These are phyloP conservation scores for Neospora caninum DNA, from an alignment of 169 alveolate species.

Conservation along the genomic window DNA sequence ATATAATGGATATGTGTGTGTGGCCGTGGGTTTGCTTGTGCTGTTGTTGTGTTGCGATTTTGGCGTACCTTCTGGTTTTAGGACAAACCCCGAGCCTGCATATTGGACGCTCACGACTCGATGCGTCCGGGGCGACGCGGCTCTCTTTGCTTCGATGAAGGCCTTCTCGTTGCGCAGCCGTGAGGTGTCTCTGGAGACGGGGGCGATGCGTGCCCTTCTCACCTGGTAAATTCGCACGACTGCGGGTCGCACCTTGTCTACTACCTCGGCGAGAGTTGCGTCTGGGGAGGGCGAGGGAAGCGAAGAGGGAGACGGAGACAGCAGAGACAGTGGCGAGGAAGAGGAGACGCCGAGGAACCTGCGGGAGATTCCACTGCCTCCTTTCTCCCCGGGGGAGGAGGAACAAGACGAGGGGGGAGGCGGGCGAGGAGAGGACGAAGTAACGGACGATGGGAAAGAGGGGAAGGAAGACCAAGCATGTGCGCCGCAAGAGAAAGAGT, in stretches of 20 bases:
- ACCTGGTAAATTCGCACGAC: background rate
- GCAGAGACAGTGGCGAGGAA: background rate
- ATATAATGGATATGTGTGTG: background rate
- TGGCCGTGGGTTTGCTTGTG: no score
- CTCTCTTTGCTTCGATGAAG: background rate
- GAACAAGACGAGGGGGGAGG: no score
- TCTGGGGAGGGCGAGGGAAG: background rate
- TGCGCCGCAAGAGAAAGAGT: background rate
- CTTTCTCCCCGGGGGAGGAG: no score
- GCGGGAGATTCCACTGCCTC: no score
- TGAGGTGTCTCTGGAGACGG: background rate
- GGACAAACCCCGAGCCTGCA: background rate
- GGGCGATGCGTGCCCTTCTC: background rate
- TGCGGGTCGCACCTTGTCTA: background rate
- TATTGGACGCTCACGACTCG: background rate
- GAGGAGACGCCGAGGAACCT: no score
- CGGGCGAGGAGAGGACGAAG: background rate
- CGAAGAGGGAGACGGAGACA: background rate
- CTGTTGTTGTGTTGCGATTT: no score
- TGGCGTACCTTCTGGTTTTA: slow-evolving; percentile 15
- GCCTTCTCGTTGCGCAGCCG: background rate
- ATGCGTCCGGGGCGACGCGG: background rate
- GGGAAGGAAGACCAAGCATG: background rate
- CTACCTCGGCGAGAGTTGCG: background rate
- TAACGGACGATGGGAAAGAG: background rate